Evolutionary conservation across 768 basidiomycete species (phyloP), one percentile per base, ranked within the genome.

Genomic region (Gloeopeniophorella convolvens): DNA sequence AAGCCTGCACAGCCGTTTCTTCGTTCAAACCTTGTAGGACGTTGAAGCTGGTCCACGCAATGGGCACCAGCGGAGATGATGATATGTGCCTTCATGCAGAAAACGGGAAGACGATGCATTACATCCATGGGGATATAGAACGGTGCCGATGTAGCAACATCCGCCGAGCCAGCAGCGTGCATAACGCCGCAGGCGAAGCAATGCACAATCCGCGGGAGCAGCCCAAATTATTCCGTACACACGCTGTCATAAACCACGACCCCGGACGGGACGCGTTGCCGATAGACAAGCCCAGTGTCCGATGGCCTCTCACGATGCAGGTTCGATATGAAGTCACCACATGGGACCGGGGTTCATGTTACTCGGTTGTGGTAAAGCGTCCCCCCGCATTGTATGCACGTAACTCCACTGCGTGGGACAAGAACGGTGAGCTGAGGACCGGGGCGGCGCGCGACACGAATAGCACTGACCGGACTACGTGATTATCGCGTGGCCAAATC

Each of bases 401-500:
- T 10, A 31, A 8, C 12, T n/a, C 21, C 48, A 2, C 45, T 42
- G 20, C 26, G 20, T 26, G 13, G 11, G 23, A 15, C 31, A 3
- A n/a, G 30, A 42, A 44, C 15, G 34, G 34, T 46, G 45, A 52
- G 51, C 40, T 48, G 33, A 54, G 26, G 34, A 48, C 52, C 35
- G 24, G 35, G 42, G 9, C 16, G n/a, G 21, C 20, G 9, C 35
- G 34, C 40, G 42, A 32, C 27, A 16, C 12, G 15, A 5, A 33
- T n/a, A 20, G 28, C 12, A 42, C 33, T 48, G 34, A 53, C 51
- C 39, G 42, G 20, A 33, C 16, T 33, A 35, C 52, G 52, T 33
- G 46, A 33, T 54, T 32, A 54, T 53, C 43, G 36, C 35, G 8
- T 32, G 20, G 3, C 77, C 66, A 76, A 83, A 62, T 60, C 57